These are phyloP conservation scores for Russula olivacea DNA, from an alignment of 768 basidiomycete species.

Conservation along the genomic window DNA sequence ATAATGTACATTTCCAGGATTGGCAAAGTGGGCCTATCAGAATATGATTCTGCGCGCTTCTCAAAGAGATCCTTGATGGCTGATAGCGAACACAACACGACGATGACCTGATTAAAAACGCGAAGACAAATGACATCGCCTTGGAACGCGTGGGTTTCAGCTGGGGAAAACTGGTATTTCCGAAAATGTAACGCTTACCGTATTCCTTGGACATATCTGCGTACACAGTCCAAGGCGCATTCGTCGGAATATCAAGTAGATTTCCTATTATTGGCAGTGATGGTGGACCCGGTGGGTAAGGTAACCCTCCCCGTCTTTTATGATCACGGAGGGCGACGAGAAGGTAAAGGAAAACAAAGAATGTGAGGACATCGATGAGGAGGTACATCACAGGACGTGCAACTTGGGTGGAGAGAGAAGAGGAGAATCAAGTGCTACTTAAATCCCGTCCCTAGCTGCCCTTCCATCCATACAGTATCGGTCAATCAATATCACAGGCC, in stretches of 20 bases:
- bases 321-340: neutral
- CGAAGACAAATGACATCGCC: conserved; percentile 24
- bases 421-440: no score
- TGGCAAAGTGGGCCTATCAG: conserved; percentile 10
- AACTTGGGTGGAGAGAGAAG: neutral
- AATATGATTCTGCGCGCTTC: conserved; percentile 37
- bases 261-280: conserved; percentile 3
- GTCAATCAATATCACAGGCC: no score
- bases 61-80: conserved; percentile 46
- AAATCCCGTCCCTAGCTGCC: no score
- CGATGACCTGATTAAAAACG: conserved; percentile 41
- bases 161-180: neutral
- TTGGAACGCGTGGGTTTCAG: neutral
- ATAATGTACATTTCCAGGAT: neutral
- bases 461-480: no score
- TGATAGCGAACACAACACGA: conserved; percentile 44
- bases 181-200: neutral
- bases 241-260: conserved; percentile 3
- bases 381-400: neutral
- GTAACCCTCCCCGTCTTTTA: neutral
- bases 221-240: neutral
- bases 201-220: conserved; percentile 2
- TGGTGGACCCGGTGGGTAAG: conserved; percentile 7
- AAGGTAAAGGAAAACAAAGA: neutral
- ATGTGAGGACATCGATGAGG: neutral